Percentiles rank a stretch among this genome's conserved stretches.
phyloP scores from a whole-genome alignment of 306 rosid genomes.

The Nissolia schottii region DNA sequence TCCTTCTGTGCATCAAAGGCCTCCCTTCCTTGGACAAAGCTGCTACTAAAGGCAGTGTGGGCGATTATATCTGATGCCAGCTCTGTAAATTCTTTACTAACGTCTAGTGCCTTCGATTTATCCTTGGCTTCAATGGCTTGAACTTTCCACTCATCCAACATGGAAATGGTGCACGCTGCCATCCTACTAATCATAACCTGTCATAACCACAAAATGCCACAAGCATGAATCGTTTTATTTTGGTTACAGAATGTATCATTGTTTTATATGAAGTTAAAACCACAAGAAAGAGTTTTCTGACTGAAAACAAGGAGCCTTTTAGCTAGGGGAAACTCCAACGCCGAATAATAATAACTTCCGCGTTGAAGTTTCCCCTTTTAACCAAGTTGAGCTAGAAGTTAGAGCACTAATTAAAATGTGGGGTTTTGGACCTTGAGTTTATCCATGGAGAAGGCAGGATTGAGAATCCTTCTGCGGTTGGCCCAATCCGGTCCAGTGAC shows the following conservation, averaged over 20 bases:
- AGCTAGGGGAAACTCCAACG: too few species aligned
- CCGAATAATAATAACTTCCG: too few species aligned
- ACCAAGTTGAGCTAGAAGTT: background rate
- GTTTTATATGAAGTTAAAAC: too few species aligned
- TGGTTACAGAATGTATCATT: too few species aligned
- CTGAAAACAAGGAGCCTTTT: too few species aligned
- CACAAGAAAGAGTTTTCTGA: too few species aligned
- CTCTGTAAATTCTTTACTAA: constrained; percentile 17
- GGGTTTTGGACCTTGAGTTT: constrained; percentile 22
- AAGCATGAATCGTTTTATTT: too few species aligned
- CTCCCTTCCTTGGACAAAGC: constrained; percentile 28
- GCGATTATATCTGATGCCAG: constrained; percentile 33
- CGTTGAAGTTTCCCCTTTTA: background rate
- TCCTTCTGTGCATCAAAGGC: constrained; percentile 21
- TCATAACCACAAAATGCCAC: background rate
- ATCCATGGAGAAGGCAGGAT: constrained; percentile 32
- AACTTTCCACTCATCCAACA: constrained; percentile 24
- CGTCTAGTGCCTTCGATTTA: background rate
- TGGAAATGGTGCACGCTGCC: constrained; percentile 29
- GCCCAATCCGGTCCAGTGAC: constrained; percentile 10
- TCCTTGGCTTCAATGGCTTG: background rate
- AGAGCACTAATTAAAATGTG: background rate
- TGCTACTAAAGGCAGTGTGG: constrained; percentile 28
- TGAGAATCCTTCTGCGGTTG: constrained; percentile 27
- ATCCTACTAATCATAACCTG: constrained; percentile 33